Conservation (phyloP, 495 filamentous ascomycete species). For the Baudoinia panamericana region DNA sequence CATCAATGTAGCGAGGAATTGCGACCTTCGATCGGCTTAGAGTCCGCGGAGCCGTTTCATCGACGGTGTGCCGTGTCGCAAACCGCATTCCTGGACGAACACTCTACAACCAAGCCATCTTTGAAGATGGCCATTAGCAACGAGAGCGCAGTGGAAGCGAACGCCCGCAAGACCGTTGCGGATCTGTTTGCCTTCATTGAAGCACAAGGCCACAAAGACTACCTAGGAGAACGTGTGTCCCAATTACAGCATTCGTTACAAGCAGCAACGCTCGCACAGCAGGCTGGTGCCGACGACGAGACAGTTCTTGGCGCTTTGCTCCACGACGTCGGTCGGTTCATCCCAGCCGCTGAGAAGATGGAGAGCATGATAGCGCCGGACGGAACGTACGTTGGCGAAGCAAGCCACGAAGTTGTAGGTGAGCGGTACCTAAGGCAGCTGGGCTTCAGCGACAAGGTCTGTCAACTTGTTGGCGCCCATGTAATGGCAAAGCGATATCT, state of each 20-base stretch:
- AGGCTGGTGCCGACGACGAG: slow-evolving; percentile 7
- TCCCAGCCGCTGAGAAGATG: slow-evolving; percentile 9
- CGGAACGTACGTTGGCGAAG: slow-evolving; percentile 2
- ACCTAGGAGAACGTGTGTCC: slow-evolving; percentile 5
- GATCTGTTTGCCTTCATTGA: slow-evolving; percentile 5
- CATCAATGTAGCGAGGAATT: too few relatives aligned
- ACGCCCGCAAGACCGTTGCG: slow-evolving; percentile 1
- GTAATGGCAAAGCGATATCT: slow-evolving; percentile 10
- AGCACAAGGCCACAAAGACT: slow-evolving; percentile 9
- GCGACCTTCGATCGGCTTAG: too few relatives aligned
- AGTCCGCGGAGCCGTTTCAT: too few relatives aligned
- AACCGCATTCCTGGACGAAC: too few relatives aligned
- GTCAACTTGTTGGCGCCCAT: slow-evolving; percentile 9
- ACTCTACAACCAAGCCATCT: too few relatives aligned
- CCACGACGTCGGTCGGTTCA: slow-evolving; percentile 12
- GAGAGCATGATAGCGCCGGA: slow-evolving; percentile 1
- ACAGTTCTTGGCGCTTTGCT: slow-evolving; percentile 3
- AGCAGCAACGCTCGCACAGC: slow-evolving; percentile 1
- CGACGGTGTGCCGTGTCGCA: too few relatives aligned
- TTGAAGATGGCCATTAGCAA: too few relatives aligned
- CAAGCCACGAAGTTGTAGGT: slow-evolving; percentile 7
- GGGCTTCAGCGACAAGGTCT: slow-evolving; percentile 10
- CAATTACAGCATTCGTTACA: slow-evolving; percentile 9
- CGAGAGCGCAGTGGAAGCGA: too few relatives aligned
- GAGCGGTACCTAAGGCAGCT: slow-evolving; percentile 8